A percentile compares a stretch with the other conserved stretches of the same genome.
These are phyloP conservation scores for Cystobasidium slooffiae DNA, from an alignment of 1,284 basidiomycete genomes.

Conservation along the genomic window DNA sequence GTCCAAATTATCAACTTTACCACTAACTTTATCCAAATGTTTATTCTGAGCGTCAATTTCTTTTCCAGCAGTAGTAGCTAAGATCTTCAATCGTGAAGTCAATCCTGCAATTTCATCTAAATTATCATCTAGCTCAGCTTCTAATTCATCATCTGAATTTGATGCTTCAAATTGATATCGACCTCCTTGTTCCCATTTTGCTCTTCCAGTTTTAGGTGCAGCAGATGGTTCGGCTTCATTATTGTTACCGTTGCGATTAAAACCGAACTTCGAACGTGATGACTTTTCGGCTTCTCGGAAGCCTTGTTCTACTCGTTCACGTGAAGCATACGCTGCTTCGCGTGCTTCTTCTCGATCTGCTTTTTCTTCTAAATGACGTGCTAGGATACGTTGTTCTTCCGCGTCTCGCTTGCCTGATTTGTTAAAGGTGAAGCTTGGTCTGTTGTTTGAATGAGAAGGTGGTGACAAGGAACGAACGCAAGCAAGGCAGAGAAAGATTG, in stretches of 20 bases:
- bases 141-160: conserved; percentile 88
- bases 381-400: conserved; percentile 83
- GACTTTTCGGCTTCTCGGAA: conserved; percentile 64
- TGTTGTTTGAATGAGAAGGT: not conserved
- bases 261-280: conserved; percentile 47
- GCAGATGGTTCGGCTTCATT: conserved; percentile 56
- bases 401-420: conserved; percentile 81
- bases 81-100: conserved; percentile 78
- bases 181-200: conserved; percentile 53
- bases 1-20: conserved; percentile 64
- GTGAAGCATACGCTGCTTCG: conserved; percentile 81
- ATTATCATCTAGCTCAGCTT: conserved; percentile 82
- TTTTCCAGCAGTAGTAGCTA: conserved; percentile 81
- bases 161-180: conserved; percentile 94
- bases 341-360: conserved; percentile 81
- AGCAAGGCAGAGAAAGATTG: not conserved
- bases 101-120: conserved; percentile 84
- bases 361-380: conserved; percentile 87
- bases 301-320: conserved; percentile 80
- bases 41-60: conserved; percentile 77
- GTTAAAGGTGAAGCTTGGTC: conserved; percentile 51
- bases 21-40: conserved; percentile 70
- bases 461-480: not conserved
- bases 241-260: conserved; percentile 57
- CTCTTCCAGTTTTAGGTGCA: conserved; percentile 30